Conservation (phyloP, 148 eudicot species). For the Rhododendron simsii region DNA sequence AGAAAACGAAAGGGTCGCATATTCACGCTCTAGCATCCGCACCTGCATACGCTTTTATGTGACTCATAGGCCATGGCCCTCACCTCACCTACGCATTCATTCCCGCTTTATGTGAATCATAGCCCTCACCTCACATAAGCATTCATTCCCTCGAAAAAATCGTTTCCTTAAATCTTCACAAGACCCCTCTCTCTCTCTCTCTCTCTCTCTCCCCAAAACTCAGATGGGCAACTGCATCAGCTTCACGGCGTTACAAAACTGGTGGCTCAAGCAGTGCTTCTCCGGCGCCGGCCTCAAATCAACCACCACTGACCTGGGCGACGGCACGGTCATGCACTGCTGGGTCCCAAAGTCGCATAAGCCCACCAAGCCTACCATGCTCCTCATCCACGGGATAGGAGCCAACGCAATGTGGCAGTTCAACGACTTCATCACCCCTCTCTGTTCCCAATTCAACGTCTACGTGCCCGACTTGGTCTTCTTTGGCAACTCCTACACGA, state of each 20-base stretch:
- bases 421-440: slow-evolving; percentile 25
- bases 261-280: slow-evolving; percentile 34
- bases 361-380: slow-evolving; percentile 19
- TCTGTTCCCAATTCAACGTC: slow-evolving; percentile 37
- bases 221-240: slow-evolving; percentile 43
- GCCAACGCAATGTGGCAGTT: slow-evolving; percentile 75
- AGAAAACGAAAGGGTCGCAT: too few relatives aligned
- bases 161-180: neutral
- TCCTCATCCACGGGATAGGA: slow-evolving; percentile 54
- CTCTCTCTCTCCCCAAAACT: neutral
- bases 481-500: slow-evolving; percentile 50
- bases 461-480: slow-evolving; percentile 57
- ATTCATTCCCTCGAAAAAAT: neutral
- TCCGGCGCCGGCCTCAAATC: slow-evolving; percentile 32
- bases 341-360: slow-evolving; percentile 44
- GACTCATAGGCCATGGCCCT: too few relatives aligned
- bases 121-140: neutral
- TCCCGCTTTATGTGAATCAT: too few relatives aligned
- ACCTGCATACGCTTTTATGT: too few relatives aligned
- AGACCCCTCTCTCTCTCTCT: neutral
- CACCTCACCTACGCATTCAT: too few relatives aligned
- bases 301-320: slow-evolving; percentile 24
- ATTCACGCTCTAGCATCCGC: too few relatives aligned
- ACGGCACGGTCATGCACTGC: slow-evolving; percentile 51
- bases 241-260: slow-evolving; percentile 33